phyloP scores from a whole-genome alignment of 305 asterid genomes.

The Stenogyne calaminthoides region DNA sequence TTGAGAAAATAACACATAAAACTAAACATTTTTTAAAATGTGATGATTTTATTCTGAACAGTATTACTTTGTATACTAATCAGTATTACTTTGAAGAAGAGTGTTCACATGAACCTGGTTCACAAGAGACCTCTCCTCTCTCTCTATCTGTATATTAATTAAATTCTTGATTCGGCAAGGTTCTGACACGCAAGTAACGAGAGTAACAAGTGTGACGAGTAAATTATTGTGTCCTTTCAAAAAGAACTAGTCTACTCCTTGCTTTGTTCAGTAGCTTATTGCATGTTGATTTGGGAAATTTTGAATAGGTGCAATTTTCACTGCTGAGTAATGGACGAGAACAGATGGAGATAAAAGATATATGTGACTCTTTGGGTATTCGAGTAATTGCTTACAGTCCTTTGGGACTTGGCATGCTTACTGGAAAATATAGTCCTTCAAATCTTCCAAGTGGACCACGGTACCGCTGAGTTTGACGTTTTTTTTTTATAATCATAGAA shows the following conservation, averaged over 20 bases:
- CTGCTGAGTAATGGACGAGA: slow-evolving; percentile 84
- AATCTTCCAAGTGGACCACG: slow-evolving; percentile 91
- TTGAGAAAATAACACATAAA: too few relatives aligned
- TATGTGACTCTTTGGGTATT: slow-evolving; percentile 74
- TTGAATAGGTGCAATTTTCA: slow-evolving; percentile 77
- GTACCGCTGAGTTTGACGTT: slow-evolving; percentile 32
- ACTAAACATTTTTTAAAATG: too few relatives aligned
- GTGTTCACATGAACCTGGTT: too few relatives aligned
- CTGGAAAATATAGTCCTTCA: slow-evolving; percentile 78
- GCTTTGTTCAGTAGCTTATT: not conserved
- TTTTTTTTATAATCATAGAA: not conserved
- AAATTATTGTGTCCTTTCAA: not conserved
- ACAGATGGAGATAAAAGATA: slow-evolving; percentile 70
- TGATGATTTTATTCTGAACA: too few relatives aligned
- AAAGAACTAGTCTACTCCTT: not conserved
- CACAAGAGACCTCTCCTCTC: too few relatives aligned
- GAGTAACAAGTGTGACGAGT: too few relatives aligned
- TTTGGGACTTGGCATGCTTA: slow-evolving; percentile 93
- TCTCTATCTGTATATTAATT: not conserved
- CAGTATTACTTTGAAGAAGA: too few relatives aligned
- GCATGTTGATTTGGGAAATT: not conserved
- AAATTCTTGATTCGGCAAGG: too few relatives aligned
- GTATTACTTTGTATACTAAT: too few relatives aligned
- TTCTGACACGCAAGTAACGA: too few relatives aligned
- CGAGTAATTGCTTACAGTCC: slow-evolving; percentile 85